Evolutionary conservation across 2,329 filamentous ascomycete species (phyloP).

Genomic region (Nemania sp.): DNA sequence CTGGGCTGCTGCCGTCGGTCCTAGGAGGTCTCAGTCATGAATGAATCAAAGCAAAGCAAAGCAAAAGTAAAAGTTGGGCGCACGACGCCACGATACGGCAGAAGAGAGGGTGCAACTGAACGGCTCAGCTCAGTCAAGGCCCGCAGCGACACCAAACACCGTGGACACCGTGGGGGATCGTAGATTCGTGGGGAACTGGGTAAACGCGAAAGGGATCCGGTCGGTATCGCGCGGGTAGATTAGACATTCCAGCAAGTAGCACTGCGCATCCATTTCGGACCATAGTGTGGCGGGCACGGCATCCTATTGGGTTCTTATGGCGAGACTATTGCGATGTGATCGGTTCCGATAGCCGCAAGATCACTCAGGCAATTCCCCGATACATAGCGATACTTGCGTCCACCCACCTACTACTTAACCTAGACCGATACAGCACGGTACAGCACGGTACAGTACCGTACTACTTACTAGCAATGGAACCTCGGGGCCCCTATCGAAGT

Average conservation of each 20-base stretch:
- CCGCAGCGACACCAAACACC: constrained; percentile 5
- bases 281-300: background rate
- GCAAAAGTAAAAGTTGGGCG: background rate
- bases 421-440: background rate
- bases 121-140: background rate
- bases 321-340: constrained; percentile 5
- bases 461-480: too few relatives aligned
- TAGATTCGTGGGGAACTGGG: constrained; percentile 11
- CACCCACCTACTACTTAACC: background rate
- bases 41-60: background rate
- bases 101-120: constrained; percentile 2
- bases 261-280: constrained; percentile 1
- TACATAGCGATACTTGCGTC: background rate
- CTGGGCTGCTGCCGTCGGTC: constrained; percentile 4
- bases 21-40: constrained; percentile 15
- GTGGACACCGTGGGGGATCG: constrained; percentile 8
- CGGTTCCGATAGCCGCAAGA: constrained; percentile 17
- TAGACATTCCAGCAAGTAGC: constrained; percentile 9
- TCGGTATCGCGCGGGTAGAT: background rate
- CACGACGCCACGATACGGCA: constrained; percentile 18
- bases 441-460: too few relatives aligned
- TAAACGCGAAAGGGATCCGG: background rate
- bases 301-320: background rate
- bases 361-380: background rate
- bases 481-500: too few relatives aligned